phyloP scores from a whole-genome alignment of 805 yeast genomes.

The Kluyveromyces starmeri region DNA sequence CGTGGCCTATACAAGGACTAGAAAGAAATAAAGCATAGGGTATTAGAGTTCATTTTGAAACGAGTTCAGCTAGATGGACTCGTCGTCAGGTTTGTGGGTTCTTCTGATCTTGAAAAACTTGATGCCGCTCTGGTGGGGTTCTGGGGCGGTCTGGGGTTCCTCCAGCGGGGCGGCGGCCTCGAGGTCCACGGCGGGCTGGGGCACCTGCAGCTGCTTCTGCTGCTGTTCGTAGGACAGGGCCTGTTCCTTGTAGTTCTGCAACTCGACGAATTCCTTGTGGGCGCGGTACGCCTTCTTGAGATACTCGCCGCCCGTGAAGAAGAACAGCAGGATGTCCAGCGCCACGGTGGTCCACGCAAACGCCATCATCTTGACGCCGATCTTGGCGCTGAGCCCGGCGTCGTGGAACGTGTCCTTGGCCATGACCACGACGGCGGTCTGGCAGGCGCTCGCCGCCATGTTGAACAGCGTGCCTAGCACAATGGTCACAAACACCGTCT shows the following conservation, averaged over 20 bases:
- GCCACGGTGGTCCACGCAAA: conserved; percentile 65
- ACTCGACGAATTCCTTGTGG: conserved; percentile 13
- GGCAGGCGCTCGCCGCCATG: conserved; percentile 56
- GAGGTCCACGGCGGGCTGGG: not conserved
- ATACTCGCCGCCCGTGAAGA: conserved; percentile 15
- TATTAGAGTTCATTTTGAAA: no score
- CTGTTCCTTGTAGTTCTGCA: conserved; percentile 14
- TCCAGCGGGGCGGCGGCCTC: conserved; percentile 8
- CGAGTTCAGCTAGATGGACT: conserved; percentile 31
- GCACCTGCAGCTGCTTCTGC: conserved; percentile 7
- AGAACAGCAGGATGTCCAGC: conserved; percentile 14
- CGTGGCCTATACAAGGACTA: no score
- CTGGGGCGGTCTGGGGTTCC: conserved; percentile 17
- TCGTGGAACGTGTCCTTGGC: conserved; percentile 60
- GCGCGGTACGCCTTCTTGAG: conserved; percentile 17
- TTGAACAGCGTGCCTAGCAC: conserved; percentile 44
- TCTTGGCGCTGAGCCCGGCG: conserved; percentile 35
- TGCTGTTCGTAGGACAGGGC: conserved; percentile 13
- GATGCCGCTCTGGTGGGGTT: conserved; percentile 40
- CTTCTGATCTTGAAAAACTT: conserved; percentile 71
- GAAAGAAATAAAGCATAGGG: no score
- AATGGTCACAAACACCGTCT: conserved; percentile 44
- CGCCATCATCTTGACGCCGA: conserved; percentile 55
- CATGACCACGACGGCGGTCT: conserved; percentile 71
- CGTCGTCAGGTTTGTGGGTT: conserved; percentile 31